Evolutionary conservation across 2,329 filamentous ascomycete species (phyloP).

Genomic region (Cryphonectria japonica): DNA sequence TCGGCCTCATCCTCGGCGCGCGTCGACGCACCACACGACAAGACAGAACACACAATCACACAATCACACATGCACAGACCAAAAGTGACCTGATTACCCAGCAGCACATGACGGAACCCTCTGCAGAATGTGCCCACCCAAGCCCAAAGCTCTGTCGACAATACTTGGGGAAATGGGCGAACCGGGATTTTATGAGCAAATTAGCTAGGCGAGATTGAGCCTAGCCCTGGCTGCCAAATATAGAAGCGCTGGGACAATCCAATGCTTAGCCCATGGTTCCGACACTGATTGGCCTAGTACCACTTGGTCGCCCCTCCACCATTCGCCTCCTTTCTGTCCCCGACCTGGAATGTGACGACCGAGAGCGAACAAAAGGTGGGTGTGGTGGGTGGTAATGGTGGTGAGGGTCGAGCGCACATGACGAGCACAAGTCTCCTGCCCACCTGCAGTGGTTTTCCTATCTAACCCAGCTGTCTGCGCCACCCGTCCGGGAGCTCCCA

Average conservation of each 20-base stretch:
- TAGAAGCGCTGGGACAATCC: background rate
- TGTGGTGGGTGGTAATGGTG: background rate
- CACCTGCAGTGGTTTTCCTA: background rate
- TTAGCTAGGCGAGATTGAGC: conserved; percentile 14
- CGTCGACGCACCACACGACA: background rate
- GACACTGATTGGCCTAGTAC: background rate
- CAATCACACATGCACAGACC: background rate
- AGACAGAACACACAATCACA: background rate
- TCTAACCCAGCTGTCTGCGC: background rate
- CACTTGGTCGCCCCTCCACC: background rate
- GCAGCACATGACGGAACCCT: background rate
- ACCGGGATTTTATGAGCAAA: background rate
- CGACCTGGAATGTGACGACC: background rate
- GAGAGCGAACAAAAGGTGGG: no score
- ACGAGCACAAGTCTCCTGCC: background rate
- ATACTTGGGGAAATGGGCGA: background rate
- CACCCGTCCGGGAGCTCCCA: background rate
- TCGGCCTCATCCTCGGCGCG: background rate
- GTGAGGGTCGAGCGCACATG: background rate
- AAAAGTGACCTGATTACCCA: conserved; percentile 6
- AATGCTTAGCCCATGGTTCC: background rate
- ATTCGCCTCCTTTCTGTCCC: background rate
- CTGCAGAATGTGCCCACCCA: conserved; percentile 5
- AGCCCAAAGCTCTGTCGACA: background rate
- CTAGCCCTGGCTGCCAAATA: conserved; percentile 10